Percentiles rank a stretch among this genome's conserved stretches.
Evolutionary conservation across 2,329 filamentous ascomycete species (phyloP).

Genomic region (Ceratocystis cacaofunesta): DNA sequence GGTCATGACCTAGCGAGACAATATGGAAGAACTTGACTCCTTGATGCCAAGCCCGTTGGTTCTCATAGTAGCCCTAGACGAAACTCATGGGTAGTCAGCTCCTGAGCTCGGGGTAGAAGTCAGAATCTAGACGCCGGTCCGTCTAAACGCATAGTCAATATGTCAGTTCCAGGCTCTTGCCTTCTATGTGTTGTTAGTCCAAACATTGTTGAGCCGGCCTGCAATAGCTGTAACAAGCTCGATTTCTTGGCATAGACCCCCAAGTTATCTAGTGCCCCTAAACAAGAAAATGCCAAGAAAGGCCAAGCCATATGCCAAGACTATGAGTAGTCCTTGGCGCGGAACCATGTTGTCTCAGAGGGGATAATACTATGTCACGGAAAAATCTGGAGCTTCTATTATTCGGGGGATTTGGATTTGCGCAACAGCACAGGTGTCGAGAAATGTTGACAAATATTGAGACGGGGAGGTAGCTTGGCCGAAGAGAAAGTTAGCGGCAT

Average conservation of each 20-base stretch:
- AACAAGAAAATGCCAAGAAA: neutral
- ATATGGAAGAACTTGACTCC: neutral
- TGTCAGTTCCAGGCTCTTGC: neutral
- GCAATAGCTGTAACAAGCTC: neutral
- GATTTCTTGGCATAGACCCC: neutral
- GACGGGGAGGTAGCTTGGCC: no score
- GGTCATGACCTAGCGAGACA: neutral
- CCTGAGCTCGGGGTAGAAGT: neutral
- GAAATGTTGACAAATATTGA: no score
- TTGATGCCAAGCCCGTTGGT: neutral
- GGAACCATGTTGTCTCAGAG: neutral
- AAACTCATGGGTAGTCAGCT: neutral
- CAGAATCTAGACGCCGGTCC: neutral
- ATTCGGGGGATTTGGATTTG: no score
- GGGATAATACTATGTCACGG: neutral
- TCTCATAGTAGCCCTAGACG: neutral
- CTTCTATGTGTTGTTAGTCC: neutral
- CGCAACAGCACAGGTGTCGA: no score
- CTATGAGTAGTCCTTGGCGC: neutral
- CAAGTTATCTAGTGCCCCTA: neutral
- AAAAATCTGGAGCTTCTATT: no score
- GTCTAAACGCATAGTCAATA: neutral
- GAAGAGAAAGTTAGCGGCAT: no score
- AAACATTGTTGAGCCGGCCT: neutral
- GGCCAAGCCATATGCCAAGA: neutral